These are phyloP conservation scores for Verticillium nubilum DNA, from an alignment of 2,329 filamentous ascomycete genomes.

Conservation along the genomic window DNA sequence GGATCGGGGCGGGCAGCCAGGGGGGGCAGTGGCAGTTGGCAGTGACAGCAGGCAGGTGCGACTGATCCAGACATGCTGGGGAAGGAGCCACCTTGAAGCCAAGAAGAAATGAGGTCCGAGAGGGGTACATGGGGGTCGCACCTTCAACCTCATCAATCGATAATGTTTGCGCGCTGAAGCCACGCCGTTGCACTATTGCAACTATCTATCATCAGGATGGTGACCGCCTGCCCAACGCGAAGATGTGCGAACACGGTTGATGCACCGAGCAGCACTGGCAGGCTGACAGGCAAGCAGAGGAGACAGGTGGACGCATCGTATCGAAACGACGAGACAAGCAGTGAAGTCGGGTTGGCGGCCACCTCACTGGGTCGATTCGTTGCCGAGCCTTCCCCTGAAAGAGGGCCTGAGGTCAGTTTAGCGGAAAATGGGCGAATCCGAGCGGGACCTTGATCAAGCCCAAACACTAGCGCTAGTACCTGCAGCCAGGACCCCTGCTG, in stretches of 20 bases:
- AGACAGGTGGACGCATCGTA: no score
- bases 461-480: slow-evolving; percentile 16
- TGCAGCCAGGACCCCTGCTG: neutral
- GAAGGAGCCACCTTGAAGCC: neutral
- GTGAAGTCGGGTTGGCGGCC: neutral
- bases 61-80: neutral
- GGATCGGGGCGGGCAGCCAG: neutral
- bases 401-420: neutral
- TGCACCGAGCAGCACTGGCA: no score
- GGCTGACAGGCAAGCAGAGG: no score
- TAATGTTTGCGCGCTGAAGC: neutral
- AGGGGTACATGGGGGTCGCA: neutral
- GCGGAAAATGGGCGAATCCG: neutral
- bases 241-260: no score
- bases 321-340: neutral
- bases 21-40: neutral
- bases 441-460: slow-evolving; percentile 4
- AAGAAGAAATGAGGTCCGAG: neutral
- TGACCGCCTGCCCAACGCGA: no score
- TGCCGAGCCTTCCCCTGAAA: neutral
- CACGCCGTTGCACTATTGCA: neutral
- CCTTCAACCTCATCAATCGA: neutral
- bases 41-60: neutral
- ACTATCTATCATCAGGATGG: neutral
- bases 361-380: neutral